These are phyloP conservation scores for Huiozyma sinensis DNA, from an alignment of 805 yeast genomes.

Conservation along the genomic window DNA sequence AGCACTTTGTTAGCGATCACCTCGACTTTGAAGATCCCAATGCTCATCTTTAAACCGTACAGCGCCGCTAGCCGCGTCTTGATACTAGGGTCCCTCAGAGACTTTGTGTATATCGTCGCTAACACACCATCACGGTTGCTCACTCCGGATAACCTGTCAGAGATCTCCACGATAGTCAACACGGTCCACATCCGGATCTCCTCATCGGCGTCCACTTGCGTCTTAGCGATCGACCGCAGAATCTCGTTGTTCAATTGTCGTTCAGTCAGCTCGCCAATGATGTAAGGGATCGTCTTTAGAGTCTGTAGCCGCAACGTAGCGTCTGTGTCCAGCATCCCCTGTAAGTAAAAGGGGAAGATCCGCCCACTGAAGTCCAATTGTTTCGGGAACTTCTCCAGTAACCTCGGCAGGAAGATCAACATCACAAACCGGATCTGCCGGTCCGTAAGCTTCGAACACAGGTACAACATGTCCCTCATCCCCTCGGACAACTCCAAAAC, in stretches of 20 bases:
- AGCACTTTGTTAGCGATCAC: slow-evolving; percentile 71
- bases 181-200: slow-evolving; percentile 26
- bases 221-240: slow-evolving; percentile 61
- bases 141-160: slow-evolving; percentile 21
- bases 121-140: slow-evolving; percentile 54
- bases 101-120: slow-evolving; percentile 77
- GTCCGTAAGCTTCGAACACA: slow-evolving; percentile 56
- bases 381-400: slow-evolving; percentile 36
- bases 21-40: slow-evolving; percentile 58
- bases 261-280: slow-evolving; percentile 57
- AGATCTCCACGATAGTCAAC: slow-evolving; percentile 16
- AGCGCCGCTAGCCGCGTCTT: slow-evolving; percentile 71
- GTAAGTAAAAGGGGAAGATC: slow-evolving; percentile 56
- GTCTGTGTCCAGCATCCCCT: slow-evolving; percentile 82
- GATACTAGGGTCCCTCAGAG: slow-evolving; percentile 67
- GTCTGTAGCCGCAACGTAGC: slow-evolving; percentile 73
- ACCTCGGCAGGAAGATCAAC: slow-evolving; percentile 49
- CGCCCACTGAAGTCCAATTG: slow-evolving; percentile 48
- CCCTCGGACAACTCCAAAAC: slow-evolving; percentile 3
- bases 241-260: slow-evolving; percentile 83
- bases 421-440: slow-evolving; percentile 68
- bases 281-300: slow-evolving; percentile 40
- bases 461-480: slow-evolving; percentile 49
- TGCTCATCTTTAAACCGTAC: slow-evolving; percentile 54
- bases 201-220: slow-evolving; percentile 24